A percentile compares a stretch with the other conserved stretches of the same genome.
phyloP scores from a whole-genome alignment of 2,329 filamentous ascomycete species.

The Colletotrichum aenigma region DNA sequence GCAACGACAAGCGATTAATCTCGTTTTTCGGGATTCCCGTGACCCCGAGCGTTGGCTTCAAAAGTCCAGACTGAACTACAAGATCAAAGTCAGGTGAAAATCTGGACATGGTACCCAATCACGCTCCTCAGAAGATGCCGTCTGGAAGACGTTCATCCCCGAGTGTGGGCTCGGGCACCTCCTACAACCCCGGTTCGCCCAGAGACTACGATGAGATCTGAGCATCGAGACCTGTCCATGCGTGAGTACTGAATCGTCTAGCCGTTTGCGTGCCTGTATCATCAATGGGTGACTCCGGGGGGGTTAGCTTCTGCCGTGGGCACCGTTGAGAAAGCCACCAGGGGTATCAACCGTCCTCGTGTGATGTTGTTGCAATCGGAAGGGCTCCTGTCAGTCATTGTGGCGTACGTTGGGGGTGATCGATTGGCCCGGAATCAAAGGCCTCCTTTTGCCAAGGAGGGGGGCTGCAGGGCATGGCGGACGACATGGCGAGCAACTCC shows the following conservation, averaged over 20 bases:
- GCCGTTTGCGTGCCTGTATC: not conserved
- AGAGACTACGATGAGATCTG: not conserved
- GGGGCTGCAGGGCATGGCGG: not conserved
- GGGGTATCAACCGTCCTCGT: not conserved
- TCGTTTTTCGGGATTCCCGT: not conserved
- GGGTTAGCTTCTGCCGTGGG: not conserved
- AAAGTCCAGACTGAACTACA: not conserved
- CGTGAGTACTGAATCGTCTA: not conserved
- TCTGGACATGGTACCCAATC: not conserved
- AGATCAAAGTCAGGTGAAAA: not conserved
- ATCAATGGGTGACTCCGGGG: not conserved
- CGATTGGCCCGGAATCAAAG: not conserved
- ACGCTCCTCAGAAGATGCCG: not conserved
- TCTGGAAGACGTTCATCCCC: not conserved
- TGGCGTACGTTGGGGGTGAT: not conserved
- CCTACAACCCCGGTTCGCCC: not conserved
- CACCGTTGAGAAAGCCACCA: not conserved
- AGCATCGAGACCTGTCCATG: not conserved
- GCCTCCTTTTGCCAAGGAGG: not conserved
- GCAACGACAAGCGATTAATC: not conserved
- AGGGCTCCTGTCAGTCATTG: not conserved
- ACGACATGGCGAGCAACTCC: not conserved
- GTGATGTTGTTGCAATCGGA: not conserved
- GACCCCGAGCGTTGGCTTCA: not conserved
- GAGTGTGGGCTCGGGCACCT: not conserved